These are phyloP conservation scores for Scleromitrula shiraiana DNA, from an alignment of 2,329 filamentous ascomycete genomes.

Conservation along the genomic window DNA sequence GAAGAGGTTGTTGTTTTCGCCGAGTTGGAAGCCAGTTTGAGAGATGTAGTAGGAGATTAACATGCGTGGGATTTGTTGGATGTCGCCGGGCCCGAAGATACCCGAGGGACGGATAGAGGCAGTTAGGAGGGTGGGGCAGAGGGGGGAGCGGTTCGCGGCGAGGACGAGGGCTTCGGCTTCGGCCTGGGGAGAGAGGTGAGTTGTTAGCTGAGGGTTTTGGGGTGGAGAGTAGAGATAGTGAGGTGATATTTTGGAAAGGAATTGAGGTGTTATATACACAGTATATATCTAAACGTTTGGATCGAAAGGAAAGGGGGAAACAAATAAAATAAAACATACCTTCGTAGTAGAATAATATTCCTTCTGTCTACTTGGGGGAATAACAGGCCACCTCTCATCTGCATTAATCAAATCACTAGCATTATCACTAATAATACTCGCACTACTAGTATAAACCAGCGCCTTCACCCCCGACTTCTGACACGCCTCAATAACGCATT, in stretches of 20 bases:
- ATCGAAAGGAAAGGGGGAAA: not conserved
- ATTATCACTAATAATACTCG: slow-evolving; percentile 81
- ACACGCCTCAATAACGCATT: slow-evolving; percentile 67
- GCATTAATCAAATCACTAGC: slow-evolving; percentile 71
- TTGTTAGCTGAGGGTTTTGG: not conserved
- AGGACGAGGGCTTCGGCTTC: slow-evolving; percentile 77
- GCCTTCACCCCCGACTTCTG: slow-evolving; percentile 63
- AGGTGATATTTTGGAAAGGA: not conserved
- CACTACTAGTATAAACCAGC: slow-evolving; percentile 86
- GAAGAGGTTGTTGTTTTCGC: slow-evolving; percentile 61
- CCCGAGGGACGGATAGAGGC: slow-evolving; percentile 75
- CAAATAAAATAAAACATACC: slow-evolving; percentile 15
- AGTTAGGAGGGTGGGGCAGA: slow-evolving; percentile 53
- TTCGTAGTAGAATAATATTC: slow-evolving; percentile 92
- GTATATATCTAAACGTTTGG: no score
- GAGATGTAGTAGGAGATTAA: slow-evolving; percentile 60
- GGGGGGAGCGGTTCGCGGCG: slow-evolving; percentile 57
- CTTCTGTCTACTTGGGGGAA: slow-evolving; percentile 60
- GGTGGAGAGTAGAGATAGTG: not conserved
- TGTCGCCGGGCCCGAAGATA: slow-evolving; percentile 87
- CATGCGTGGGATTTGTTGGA: slow-evolving; percentile 64
- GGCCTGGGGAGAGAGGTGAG: slow-evolving; percentile 38
- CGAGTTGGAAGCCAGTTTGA: slow-evolving; percentile 73
- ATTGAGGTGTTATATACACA: no score
- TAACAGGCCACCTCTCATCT: slow-evolving; percentile 72